Evolutionary conservation across 495 filamentous ascomycete species (phyloP), one percentile per base, ranked within the genome.

Genomic region (Aspergillus panamensis): DNA sequence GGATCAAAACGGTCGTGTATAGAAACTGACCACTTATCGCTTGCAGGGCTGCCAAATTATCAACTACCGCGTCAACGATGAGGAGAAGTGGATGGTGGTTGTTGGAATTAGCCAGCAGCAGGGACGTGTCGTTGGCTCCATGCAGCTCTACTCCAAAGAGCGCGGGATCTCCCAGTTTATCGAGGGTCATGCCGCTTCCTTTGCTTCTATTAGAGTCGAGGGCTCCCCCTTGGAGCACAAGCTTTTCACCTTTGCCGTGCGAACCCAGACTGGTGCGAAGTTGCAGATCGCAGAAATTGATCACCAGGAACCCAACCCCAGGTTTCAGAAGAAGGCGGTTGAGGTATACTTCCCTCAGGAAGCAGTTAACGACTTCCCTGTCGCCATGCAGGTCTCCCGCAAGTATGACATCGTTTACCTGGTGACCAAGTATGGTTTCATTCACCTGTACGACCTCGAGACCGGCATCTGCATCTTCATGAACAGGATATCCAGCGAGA

Each of bases 401-500:
- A 92, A 90, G 71, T 99, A 97, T 77, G 92, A 90, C 64, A 80
- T 99, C 66, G 89, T 97, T 56, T 97, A 97, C 72, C 83, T 99
- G 39, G 90, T 97, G 54, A 99, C 94, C 16, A 99, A 99, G 70
- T 99, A 97, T 68, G 94, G 94, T 42, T 99, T 97, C 75, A 97
- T 99, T 62, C 94, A 99, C 72, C 83, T 99, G 9, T 97, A 97
- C 72, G 94, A 99, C 65, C 83, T 99, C 44, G 94, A 97, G 77
- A 93, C 90, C 6, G 94, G 90, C 33, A 90, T 89, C n/a, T 94
- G 91, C 69, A 93, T 99, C 68, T 99, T 96, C 84, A 96, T 99
- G 92, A 97, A 99, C 76, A 88, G 94, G 51, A 99, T 99, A 66
- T 99, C 94, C 19, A 95, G 91, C 76, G 94, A 99, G 68, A 99